Evolutionary conservation across 805 yeast species (phyloP).

Genomic region (Candida ascalaphidarum): DNA sequence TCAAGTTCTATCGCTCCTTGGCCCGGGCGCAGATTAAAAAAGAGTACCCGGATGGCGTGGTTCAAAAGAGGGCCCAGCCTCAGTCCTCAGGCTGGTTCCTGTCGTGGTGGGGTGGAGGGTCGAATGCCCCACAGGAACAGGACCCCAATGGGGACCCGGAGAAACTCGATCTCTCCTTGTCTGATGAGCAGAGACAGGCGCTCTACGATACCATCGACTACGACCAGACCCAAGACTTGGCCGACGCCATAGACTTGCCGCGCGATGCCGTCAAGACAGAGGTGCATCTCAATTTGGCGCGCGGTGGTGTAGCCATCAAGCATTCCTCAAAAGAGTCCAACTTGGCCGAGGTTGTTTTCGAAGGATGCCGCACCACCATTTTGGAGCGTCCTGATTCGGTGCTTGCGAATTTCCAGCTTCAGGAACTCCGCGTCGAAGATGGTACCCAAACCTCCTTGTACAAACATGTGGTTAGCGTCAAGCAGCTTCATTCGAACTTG

Average conservation of each 20-base stretch:
- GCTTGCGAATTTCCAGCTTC: slow-evolving; percentile 60
- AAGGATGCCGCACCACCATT: slow-evolving; percentile 69
- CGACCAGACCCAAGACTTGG: slow-evolving; percentile 50
- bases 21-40: slow-evolving; percentile 61
- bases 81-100: slow-evolving; percentile 52
- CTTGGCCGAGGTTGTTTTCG: slow-evolving; percentile 73
- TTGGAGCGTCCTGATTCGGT: slow-evolving; percentile 75
- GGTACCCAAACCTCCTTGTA: slow-evolving; percentile 74
- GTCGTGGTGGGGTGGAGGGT: slow-evolving; percentile 52
- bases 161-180: slow-evolving; percentile 30
- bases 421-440: slow-evolving; percentile 81
- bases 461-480: slow-evolving; percentile 81
- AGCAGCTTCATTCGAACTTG: slow-evolving; percentile 42
- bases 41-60: slow-evolving; percentile 24
- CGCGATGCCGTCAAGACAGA: slow-evolving; percentile 64
- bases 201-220: slow-evolving; percentile 90
- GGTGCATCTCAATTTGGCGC: slow-evolving; percentile 56
- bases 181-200: slow-evolving; percentile 85
- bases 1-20: slow-evolving; percentile 75
- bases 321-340: slow-evolving; percentile 30
- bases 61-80: not conserved
- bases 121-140: slow-evolving; percentile 18
- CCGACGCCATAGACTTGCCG: slow-evolving; percentile 57
- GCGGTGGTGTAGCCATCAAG: slow-evolving; percentile 68
- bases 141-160: slow-evolving; percentile 11